Conservation (phyloP, 2,329 filamentous ascomycete species). For the Alternaria atra region DNA sequence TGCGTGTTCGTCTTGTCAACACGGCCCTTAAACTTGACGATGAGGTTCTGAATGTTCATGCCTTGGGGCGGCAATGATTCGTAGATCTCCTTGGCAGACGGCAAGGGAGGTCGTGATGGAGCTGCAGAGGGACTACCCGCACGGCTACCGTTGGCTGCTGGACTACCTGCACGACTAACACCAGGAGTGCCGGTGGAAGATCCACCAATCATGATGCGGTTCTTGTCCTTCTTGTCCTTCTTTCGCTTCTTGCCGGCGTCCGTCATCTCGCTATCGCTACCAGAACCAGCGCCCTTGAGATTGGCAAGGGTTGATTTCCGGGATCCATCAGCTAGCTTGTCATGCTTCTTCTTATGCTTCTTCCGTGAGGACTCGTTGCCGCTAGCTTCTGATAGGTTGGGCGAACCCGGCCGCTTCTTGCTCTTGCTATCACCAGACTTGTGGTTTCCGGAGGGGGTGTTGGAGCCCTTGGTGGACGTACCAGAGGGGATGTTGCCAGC, state of each 20-base stretch:
- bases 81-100: constrained; percentile 56
- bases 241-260: constrained; percentile 70
- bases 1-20: constrained; percentile 48
- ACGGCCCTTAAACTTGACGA: constrained; percentile 53
- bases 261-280: constrained; percentile 77
- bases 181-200: constrained; percentile 69
- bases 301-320: constrained; percentile 36
- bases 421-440: constrained; percentile 61
- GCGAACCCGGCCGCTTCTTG: constrained; percentile 86
- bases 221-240: constrained; percentile 65
- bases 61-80: constrained; percentile 56
- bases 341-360: constrained; percentile 54
- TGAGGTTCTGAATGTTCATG: constrained; percentile 54
- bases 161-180: constrained; percentile 63
- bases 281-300: constrained; percentile 63
- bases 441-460: constrained; percentile 68
- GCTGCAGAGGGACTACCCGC: constrained; percentile 40
- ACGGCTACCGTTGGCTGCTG: constrained; percentile 47
- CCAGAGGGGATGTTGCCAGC: constrained; percentile 60
- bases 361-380: constrained; percentile 88
- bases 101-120: constrained; percentile 40
- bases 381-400: constrained; percentile 87
- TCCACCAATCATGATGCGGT: constrained; percentile 63
- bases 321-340: constrained; percentile 36
- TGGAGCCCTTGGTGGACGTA: constrained; percentile 74